These are phyloP conservation scores for Pyrrhoderma lamaoense DNA, from an alignment of 1,284 basidiomycete genomes.

Conservation along the genomic window DNA sequence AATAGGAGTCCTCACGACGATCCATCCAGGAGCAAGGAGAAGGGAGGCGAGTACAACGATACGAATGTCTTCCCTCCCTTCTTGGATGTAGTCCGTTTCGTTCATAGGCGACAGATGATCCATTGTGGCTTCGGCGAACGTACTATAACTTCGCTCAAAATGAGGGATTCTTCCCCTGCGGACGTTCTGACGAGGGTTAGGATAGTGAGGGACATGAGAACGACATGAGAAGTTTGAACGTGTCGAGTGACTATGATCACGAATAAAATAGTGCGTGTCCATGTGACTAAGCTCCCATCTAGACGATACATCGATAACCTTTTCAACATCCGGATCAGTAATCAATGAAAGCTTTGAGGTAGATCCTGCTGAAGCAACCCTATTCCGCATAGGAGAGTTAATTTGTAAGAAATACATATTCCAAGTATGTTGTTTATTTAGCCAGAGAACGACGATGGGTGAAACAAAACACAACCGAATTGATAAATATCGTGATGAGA, in stretches of 20 bases:
- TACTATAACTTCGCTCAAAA: constrained; percentile 5
- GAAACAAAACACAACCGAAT: constrained; percentile 18
- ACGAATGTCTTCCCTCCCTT: background rate
- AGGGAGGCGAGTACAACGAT: background rate
- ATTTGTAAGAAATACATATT: constrained; percentile 10
- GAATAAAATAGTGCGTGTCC: no score
- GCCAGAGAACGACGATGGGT: constrained; percentile 14
- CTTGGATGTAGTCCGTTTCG: background rate
- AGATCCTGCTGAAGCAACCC: constrained; percentile 1
- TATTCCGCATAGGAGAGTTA: background rate
- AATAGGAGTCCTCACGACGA: no score
- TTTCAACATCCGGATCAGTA: constrained; percentile 14
- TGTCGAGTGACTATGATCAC: no score
- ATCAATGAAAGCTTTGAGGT: background rate
- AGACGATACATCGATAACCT: constrained; percentile 9
- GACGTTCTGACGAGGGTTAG: constrained; percentile 9
- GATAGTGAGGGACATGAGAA: background rate
- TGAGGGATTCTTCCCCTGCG: constrained; percentile 5
- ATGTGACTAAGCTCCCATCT: background rate
- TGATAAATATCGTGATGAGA: constrained; percentile 33
- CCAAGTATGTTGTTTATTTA: constrained; percentile 8
- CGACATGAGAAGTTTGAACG: no score
- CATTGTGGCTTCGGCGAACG: background rate
- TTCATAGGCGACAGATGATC: background rate
- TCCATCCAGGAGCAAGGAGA: no score